phyloP scores from a whole-genome alignment of 2,329 filamentous ascomycete species.

The Cephalotrichum gorgonifer region DNA sequence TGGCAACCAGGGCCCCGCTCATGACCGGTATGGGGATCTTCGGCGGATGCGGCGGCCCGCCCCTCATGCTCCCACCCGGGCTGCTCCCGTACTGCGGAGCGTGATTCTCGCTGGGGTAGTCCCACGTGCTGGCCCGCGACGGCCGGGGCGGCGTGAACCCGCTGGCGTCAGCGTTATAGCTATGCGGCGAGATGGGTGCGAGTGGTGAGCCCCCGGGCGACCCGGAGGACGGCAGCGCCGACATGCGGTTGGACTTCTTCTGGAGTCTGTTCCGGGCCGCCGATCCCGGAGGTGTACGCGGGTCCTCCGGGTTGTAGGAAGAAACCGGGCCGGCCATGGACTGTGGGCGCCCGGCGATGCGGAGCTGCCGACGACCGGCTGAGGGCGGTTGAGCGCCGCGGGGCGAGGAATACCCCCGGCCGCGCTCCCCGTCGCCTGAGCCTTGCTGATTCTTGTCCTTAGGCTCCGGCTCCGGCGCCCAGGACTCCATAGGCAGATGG shows the following conservation, averaged over 20 bases:
- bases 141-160: conserved; percentile 30
- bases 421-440: conserved; percentile 13
- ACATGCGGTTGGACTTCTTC: conserved; percentile 45
- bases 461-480: conserved; percentile 66
- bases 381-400: conserved; percentile 42
- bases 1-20: conserved; percentile 24
- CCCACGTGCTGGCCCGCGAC: conserved; percentile 38
- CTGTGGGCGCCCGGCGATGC: conserved; percentile 38
- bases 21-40: conserved; percentile 52
- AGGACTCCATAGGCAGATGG: conserved; percentile 65
- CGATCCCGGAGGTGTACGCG: conserved; percentile 20
- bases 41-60: conserved; percentile 53
- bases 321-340: conserved; percentile 27
- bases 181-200: conserved; percentile 40
- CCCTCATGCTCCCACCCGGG: conserved; percentile 12
- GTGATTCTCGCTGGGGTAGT: conserved; percentile 43
- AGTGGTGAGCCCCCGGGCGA: conserved; percentile 33
- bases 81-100: conserved; percentile 24
- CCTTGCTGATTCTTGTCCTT: conserved; percentile 17
- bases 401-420: conserved; percentile 32
- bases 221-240: conserved; percentile 27
- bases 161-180: conserved; percentile 32
- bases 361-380: conserved; percentile 40
- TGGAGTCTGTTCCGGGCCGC: conserved; percentile 50
- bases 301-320: conserved; percentile 20